Evolutionary conservation across 768 basidiomycete genomes (phyloP), one percentile per base, ranked within the genome.

Genomic region (Gelatoporia subvermispora): DNA sequence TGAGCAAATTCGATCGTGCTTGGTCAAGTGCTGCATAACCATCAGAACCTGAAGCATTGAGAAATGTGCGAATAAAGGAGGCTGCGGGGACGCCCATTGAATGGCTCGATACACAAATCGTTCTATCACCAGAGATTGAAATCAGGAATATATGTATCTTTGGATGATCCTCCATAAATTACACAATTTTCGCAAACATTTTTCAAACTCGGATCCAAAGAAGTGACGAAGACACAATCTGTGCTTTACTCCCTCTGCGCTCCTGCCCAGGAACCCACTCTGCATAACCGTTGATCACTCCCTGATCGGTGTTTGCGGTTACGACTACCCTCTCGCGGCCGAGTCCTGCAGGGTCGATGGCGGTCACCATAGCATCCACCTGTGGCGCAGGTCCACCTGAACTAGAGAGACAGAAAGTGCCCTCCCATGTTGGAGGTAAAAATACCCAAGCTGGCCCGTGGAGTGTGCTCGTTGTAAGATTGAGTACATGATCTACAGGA

Each of bases 401-500:
- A n/a, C 65, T 60, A 1, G 44, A 44, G 20, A 68, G 39, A 8
- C 48, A 35, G 47, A 75, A 73, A 15, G 37, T 49, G 36, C 74
- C 76, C 48, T 76, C 69, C 48, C 58, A 76, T 4, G 71, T 61
- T 8, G 60, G 48, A 43, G 70, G 64, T 7, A 75, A 49, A 3
- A n/a, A 17, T 35, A 72, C 65, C 8, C 49, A 49, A 8, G 68
- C 67, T 4, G 62, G 66, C 3, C 61, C 50, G 52, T 77, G 75
- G 20, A 61, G 47, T 17, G 72, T 71, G 21, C 38, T 49, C 0
- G 61, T 68, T 0, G 35, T 41, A 24, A 71, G 47, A 23, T 40
- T 34, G 16, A 76, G 65, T 8, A 49, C 53, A 11, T 70, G 65
- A 51, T 66, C 64, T 3, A 65, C 48, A 2, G 75, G 71, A 5